phyloP scores from a whole-genome alignment of 805 yeast species.

The Barnettozyma californica region DNA sequence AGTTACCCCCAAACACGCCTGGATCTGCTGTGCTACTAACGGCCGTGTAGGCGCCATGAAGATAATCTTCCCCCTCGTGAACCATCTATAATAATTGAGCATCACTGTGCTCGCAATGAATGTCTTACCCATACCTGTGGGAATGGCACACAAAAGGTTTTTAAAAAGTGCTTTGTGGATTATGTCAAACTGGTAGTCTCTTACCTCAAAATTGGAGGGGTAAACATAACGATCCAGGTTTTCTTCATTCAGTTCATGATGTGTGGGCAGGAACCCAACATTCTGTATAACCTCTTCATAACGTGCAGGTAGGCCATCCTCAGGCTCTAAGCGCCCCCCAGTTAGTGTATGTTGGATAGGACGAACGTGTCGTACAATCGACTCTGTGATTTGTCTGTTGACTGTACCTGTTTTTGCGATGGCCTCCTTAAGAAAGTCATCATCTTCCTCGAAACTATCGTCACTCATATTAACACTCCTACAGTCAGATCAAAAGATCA shows the following conservation, averaged over 20 bases:
- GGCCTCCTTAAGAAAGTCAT: slow-evolving; percentile 16
- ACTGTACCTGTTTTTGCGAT: slow-evolving; percentile 26
- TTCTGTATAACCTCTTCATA: slow-evolving; percentile 35
- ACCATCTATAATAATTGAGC: slow-evolving; percentile 88
- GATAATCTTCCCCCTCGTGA: slow-evolving; percentile 67
- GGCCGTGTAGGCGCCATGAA: slow-evolving; percentile 98
- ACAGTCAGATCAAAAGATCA: background rate
- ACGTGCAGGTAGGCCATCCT: slow-evolving; percentile 7
- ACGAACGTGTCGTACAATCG: slow-evolving; percentile 24
- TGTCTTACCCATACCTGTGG: slow-evolving; percentile 97
- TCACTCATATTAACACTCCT: slow-evolving; percentile 11
- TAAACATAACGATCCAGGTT: slow-evolving; percentile 53
- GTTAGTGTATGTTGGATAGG: slow-evolving; percentile 33
- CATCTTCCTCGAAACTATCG: slow-evolving; percentile 29
- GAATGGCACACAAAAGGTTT: slow-evolving; percentile 83
- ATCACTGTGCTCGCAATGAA: slow-evolving; percentile 93
- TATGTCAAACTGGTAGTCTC: slow-evolving; percentile 87
- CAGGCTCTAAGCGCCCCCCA: slow-evolving; percentile 24
- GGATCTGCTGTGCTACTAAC: slow-evolving; percentile 90
- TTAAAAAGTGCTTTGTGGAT: slow-evolving; percentile 64
- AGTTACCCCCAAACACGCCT: slow-evolving; percentile 82
- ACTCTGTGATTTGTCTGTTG: slow-evolving; percentile 28
- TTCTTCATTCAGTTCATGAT: slow-evolving; percentile 42
- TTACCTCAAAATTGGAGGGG: slow-evolving; percentile 76
- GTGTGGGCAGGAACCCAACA: slow-evolving; percentile 38